Evolutionary conservation across 2,329 filamentous ascomycete genomes (phyloP), one percentile per base, ranked within the genome.

Genomic region (Phialophora expanda): DNA sequence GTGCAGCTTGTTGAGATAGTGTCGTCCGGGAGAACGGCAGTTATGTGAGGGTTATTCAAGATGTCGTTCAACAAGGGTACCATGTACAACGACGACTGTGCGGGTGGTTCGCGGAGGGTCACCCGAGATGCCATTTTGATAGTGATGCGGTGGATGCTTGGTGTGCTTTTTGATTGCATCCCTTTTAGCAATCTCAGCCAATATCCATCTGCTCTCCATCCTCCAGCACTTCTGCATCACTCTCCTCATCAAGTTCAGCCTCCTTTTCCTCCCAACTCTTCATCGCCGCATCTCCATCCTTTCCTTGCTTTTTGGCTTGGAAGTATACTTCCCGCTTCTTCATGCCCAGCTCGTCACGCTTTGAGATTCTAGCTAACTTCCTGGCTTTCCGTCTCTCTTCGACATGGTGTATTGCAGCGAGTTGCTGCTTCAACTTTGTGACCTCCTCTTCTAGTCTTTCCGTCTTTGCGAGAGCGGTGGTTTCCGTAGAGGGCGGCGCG

Each of bases 281-380:
- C 75, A 80, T 77, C 7, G 70, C 70, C 64, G 75, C 73, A 46
- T 75, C 75, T 54, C 81, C 70, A 69, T 79, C 80, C 63, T 73
- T 73, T 28, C 79, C 79, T 64, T 76, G 77, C 67, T 78, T 81
- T 67, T 81, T 79, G 3, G 78, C 79, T 24, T 78, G 76, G 68
- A 81, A 78, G 76, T 79, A 82, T 24, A 78, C 78, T 70, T 81
- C 74, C 63, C 79, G 74, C 61, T 75, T 76, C 62, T 76, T 76
- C n/a, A 72, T 66, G 38, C 76, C 78, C n/a, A 76, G 74, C 32
- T 78, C 77, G 61, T 80, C 78, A 65, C 77, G 79, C 61, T 75
- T 75, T 38, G 74, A 75, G 69, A 77, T 76, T 7, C 74, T 76
- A 51, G 71, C 69, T 34, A 78, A 74, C 34, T 75, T 72, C 28